Evolutionary conservation across 2,329 filamentous ascomycete genomes (phyloP), one percentile per base, ranked within the genome.

Genomic region (Corynespora cassiicola): DNA sequence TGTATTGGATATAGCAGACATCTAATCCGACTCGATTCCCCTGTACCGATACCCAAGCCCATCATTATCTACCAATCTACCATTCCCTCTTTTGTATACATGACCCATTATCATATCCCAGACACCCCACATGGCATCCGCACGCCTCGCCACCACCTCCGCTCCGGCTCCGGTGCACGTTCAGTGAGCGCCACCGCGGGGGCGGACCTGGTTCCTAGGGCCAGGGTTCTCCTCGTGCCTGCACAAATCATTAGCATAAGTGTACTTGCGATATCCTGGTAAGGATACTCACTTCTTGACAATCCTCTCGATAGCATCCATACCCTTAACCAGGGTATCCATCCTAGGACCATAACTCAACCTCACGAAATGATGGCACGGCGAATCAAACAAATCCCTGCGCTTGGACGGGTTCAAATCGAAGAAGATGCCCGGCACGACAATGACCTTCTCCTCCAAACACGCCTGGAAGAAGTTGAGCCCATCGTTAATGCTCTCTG

Each of bases 341-440:
- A 70, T 70, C 19, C 59, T 52, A 1, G 69, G 69, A 2, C 69
- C 69, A 27, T 72, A 72, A 22, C 66, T 70, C 42, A 72, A 34
- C 10, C 69, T 38, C 12, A 72, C 68, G 52, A 69, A 72, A 48
- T 71, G 74, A 72, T 97, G 92, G 72, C 92, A 96, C 43, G 92
- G 92, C 54, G 84, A 89, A 72, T 97, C 92, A 54, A 97, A 97
- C 54, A 97, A 71, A 69, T 97, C 92, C 65, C 92, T 80, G 51
- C 92, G 81, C 68, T 90, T 87, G 22, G 87, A 86, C 4, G 92
- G 92, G 74, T 97, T 97, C 50, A 97, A 73, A 62, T 97, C 92
- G 68, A 97, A 97, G 80, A 97, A 97, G 69, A 97, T 97, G 44
- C 92, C 92, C 0, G 92, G 92, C 4, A 97, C 92, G 12, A 96